These are phyloP conservation scores for Geotrichum histeridarum DNA, from an alignment of 1,139 yeast genomes.

Conservation along the genomic window DNA sequence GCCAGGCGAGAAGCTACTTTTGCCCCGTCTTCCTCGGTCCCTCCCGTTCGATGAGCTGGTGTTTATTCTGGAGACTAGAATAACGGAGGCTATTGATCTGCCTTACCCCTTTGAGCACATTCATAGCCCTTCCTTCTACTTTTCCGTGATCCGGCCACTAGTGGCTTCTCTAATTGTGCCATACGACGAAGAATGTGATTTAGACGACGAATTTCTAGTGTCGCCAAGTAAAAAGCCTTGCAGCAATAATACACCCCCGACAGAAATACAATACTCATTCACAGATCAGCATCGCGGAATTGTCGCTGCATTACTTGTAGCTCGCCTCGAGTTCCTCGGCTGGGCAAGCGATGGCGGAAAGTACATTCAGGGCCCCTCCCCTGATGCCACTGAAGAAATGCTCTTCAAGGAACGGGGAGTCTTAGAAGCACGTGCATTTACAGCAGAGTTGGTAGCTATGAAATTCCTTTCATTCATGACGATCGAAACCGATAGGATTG, in stretches of 20 bases:
- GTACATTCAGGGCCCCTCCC: background rate
- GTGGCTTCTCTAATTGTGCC: slow-evolving; percentile 17
- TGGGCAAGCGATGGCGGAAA: slow-evolving; percentile 24
- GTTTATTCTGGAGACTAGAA: slow-evolving; percentile 14
- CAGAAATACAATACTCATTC: slow-evolving; percentile 9
- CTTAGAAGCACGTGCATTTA: slow-evolving; percentile 31
- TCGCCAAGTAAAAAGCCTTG: background rate
- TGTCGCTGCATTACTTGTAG: slow-evolving; percentile 33
- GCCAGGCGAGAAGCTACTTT: slow-evolving; percentile 8
- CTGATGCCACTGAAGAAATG: slow-evolving; percentile 22
- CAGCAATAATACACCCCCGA: background rate
- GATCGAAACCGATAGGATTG: slow-evolving; percentile 28
- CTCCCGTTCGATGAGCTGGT: slow-evolving; percentile 18
- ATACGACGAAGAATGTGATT: slow-evolving; percentile 1
- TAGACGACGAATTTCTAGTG: background rate
- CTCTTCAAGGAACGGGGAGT: slow-evolving; percentile 26
- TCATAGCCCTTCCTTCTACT: slow-evolving; percentile 12
- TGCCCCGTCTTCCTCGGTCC: slow-evolving; percentile 16
- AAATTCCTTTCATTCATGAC: slow-evolving; percentile 29
- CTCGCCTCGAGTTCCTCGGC: slow-evolving; percentile 30
- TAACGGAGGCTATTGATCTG: slow-evolving; percentile 14
- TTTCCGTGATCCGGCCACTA: slow-evolving; percentile 15
- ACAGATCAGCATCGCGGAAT: slow-evolving; percentile 31
- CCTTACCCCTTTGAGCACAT: slow-evolving; percentile 16
- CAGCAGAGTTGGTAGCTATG: slow-evolving; percentile 33